phyloP scores from a whole-genome alignment of 257 asterid species.

The Eucommia ulmoides region DNA sequence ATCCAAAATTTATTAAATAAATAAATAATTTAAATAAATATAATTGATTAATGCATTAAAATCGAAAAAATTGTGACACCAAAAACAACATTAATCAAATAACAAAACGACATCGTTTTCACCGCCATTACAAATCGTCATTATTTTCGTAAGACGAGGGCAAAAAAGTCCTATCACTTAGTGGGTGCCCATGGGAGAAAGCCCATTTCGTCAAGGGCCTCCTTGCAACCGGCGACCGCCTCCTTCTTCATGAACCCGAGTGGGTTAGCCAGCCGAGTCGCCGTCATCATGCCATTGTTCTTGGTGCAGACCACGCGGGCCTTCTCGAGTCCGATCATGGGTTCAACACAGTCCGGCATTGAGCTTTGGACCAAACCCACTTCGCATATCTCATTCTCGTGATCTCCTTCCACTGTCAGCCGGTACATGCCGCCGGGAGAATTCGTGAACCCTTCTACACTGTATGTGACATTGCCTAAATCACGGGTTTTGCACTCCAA shows the following conservation, averaged over 20 bases:
- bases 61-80: too few relatives aligned
- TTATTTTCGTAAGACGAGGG: too few relatives aligned
- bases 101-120: too few relatives aligned
- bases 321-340: background rate
- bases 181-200: background rate
- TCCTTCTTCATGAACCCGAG: background rate
- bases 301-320: background rate
- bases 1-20: too few relatives aligned
- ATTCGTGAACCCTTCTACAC: constrained; percentile 22
- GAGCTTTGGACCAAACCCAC: constrained; percentile 26
- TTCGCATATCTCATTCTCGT: constrained; percentile 33
- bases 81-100: too few relatives aligned
- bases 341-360: constrained; percentile 20
- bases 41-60: too few relatives aligned
- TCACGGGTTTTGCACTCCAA: constrained; percentile 30
- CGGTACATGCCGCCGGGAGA: constrained; percentile 25
- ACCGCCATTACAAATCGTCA: too few relatives aligned
- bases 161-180: too few relatives aligned
- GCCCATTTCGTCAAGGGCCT: background rate
- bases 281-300: background rate
- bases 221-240: background rate
- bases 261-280: background rate
- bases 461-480: constrained; percentile 17
- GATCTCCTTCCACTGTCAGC: constrained; percentile 31
- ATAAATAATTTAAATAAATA: too few relatives aligned